Base-by-base conservation (phyloP, 768 basidiomycete genomes). In the Sporobolomyces pararoseus region DNA sequence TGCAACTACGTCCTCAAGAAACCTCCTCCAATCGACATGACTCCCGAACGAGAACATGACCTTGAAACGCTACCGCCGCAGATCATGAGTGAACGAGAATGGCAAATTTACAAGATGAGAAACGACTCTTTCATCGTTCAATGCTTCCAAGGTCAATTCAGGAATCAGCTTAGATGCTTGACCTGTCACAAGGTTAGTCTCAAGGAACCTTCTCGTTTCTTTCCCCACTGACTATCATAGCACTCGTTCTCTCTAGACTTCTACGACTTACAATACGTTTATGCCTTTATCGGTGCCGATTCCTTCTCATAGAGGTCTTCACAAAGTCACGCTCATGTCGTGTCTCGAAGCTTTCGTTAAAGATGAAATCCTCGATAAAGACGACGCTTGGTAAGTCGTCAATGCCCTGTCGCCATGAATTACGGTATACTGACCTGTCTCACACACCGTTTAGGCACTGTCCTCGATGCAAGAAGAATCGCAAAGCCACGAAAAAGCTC, bases 91-190 rank as follows among this genome's bases (percentile, higher is more conserved):
- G 89, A 91, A 74, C 86, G 89, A 76, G 95, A 97, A 80, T 99
- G 95, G 95, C 83, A 86, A 70, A 84, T 88, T 46, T 98, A 96
- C 83, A 86, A 86, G 78, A 86, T 86, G 82, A 84, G 90, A 65
- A 92, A 97, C 77, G 91, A 99, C 78, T 91, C 89, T 76, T 80
- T 98, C 63, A 88, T 99, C 62, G 96, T 98, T 34, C 94, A 97
- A 80, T 90, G 88, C 77, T 97, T 99, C 83, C 95, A 98, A 80
- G 95, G 95, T 16, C 96, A 98, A 79, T 97, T 96, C 79, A 83
- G 91, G 72, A 97, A 89, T 80, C 84, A 87, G 63, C 79, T 99
- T 80, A 85, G 90, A 76, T 99, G 95, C 79, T 77, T 92, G 78
- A 95, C 89, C 6, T 99, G 95, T 78, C 83, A 86, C 71, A 90